A percentile compares a stretch with the other conserved stretches of the same genome.
phyloP scores from a whole-genome alignment of 768 basidiomycete species.

The Termitomyces sp. region DNA sequence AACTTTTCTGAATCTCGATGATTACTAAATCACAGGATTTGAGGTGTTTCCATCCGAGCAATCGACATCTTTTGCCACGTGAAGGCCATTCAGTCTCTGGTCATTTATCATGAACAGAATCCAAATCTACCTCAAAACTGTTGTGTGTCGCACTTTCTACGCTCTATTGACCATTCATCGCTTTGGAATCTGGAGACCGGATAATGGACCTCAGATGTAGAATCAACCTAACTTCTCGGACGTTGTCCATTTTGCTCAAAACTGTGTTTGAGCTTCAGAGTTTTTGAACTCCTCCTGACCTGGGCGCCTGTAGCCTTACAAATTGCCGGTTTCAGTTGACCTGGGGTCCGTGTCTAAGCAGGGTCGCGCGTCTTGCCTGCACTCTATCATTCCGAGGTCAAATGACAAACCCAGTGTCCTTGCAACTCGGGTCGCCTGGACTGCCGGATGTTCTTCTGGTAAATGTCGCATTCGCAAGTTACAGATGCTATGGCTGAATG shows the following conservation, averaged over 20 bases:
- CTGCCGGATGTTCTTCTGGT: conserved; percentile 13
- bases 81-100: too few relatives aligned
- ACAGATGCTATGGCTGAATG: not conserved
- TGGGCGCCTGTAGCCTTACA: not conserved
- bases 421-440: not conserved
- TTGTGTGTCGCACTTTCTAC: not conserved
- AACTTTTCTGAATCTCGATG: not conserved
- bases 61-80: too few relatives aligned
- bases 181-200: not conserved
- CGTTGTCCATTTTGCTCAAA: not conserved
- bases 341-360: not conserved
- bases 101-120: not conserved
- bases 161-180: too few relatives aligned
- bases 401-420: not conserved
- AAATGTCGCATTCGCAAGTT: conserved; percentile 10
- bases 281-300: not conserved
- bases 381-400: not conserved
- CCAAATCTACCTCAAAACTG: not conserved
- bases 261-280: not conserved
- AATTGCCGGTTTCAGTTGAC: not conserved
- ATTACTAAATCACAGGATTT: too few relatives aligned
- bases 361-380: not conserved
- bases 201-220: not conserved
- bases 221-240: not conserved
- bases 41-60: too few relatives aligned